phyloP scores from a whole-genome alignment of 129 eudicot genomes.

The Apium graveolens region DNA sequence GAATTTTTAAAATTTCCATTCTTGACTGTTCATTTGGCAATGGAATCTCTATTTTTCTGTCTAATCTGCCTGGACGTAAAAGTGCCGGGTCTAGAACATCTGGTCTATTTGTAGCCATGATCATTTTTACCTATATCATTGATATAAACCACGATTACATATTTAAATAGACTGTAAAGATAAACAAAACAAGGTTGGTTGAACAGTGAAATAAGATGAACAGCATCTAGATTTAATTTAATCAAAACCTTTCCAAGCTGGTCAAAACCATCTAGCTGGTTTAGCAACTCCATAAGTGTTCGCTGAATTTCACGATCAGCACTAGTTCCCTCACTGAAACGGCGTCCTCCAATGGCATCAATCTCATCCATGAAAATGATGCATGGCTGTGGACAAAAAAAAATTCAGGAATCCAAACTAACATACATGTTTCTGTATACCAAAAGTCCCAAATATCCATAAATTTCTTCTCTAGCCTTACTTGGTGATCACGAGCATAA shows the following conservation, averaged over 20 bases:
- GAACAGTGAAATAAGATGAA: neutral
- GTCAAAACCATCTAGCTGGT: constrained; percentile 96
- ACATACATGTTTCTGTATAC: neutral
- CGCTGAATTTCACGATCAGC: constrained; percentile 99
- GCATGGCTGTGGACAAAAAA: constrained; percentile 57
- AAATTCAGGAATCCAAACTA: neutral
- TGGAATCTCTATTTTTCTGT: constrained; percentile 93
- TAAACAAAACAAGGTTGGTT: neutral
- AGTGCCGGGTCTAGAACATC: constrained; percentile 99
- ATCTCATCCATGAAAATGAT: constrained; percentile 98
- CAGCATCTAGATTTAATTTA: neutral
- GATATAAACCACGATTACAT: neutral
- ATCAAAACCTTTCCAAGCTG: constrained; percentile 84
- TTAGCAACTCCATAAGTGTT: constrained; percentile 95
- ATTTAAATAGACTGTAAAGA: neutral
- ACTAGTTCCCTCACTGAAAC: constrained; percentile 99
- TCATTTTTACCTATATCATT: constrained; percentile 72
- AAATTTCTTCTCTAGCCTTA: constrained; percentile 23
- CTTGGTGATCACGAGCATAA: constrained; percentile 99
- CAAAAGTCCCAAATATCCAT: neutral
- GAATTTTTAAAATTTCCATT: constrained; percentile 89
- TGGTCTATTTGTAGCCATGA: constrained; percentile 98
- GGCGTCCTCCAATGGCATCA: constrained; percentile 97
- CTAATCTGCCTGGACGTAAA: constrained; percentile 97
- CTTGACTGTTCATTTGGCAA: constrained; percentile 96